A percentile compares a stretch with the other conserved stretches of the same genome.
Conservation (phyloP, 768 basidiomycete genomes). For the Cyclocybe aegerita region DNA sequence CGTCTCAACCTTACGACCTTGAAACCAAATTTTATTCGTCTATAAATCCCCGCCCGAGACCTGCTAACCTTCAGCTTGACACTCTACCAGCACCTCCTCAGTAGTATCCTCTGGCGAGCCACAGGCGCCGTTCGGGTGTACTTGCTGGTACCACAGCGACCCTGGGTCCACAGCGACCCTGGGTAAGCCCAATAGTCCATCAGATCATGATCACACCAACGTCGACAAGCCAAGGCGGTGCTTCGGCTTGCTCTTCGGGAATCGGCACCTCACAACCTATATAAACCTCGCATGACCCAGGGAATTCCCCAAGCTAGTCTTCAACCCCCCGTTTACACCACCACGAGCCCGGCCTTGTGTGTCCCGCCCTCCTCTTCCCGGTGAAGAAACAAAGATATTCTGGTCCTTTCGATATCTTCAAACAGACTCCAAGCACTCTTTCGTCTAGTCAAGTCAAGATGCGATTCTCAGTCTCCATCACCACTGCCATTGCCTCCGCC, state of each 20-base stretch:
- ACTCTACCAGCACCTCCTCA: too few relatives aligned
- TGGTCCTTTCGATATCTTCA: too few relatives aligned
- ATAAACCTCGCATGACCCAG: neutral
- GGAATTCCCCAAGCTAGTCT: slow-evolving; percentile 31
- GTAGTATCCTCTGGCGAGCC: too few relatives aligned
- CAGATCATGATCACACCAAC: neutral
- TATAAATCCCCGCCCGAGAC: too few relatives aligned
- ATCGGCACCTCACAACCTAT: neutral
- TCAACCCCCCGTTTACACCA: slow-evolving; percentile 25
- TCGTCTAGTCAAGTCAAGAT: slow-evolving; percentile 14
- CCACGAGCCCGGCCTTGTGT: slow-evolving; percentile 36
- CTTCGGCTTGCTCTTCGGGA: neutral
- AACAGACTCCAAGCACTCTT: neutral
- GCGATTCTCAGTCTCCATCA: slow-evolving; percentile 20
- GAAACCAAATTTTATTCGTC: too few relatives aligned
- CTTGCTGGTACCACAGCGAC: too few relatives aligned
- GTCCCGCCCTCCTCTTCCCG: slow-evolving; percentile 16
- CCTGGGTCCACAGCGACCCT: too few relatives aligned
- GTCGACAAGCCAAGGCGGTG: neutral
- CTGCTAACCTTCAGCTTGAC: too few relatives aligned
- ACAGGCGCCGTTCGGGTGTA: too few relatives aligned
- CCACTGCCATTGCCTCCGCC: slow-evolving; percentile 19
- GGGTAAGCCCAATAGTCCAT: neutral
- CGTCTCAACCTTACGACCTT: too few relatives aligned
- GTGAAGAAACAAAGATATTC: too few relatives aligned